Evolutionary conservation across 371 early-diverging fungal species (phyloP), one percentile per base, ranked within the genome.

Genomic region (Zychaea mexicana): DNA sequence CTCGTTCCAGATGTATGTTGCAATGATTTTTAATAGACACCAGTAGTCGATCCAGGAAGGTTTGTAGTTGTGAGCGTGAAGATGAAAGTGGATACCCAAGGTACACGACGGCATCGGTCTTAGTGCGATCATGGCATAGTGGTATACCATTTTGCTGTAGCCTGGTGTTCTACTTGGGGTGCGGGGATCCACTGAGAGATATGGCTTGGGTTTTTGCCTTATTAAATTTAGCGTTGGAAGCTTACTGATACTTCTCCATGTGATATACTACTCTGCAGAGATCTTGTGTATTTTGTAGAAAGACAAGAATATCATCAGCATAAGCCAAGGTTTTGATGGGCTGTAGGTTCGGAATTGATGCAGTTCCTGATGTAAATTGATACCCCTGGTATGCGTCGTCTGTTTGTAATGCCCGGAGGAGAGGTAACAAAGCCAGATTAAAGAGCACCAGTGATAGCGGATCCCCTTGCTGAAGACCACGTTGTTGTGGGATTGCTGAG

Each of bases 341-440:
- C 2, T 57, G 52, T 0, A 61, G 56, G 28, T 39, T 1, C 10
- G 46, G 33, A 12, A 60, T 1, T 7, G 21, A 26, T 52, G 17
- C 24, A 8, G n/a, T 9, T 2, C 12, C 5, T 2, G 32, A 38
- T 7, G n/a, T 8, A 30, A 24, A 17, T 47, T 31, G 59, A 46
- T 33, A 62, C 2, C 64, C 69, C 2, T 53, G 0, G 19, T 63
- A 26, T 0, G 12, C 19, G 8, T 52, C 36, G 13, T 57, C 21
- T 5, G 2, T 3, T 2, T 55, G 42, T 19, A 80, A 42, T 0
- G 57, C 7, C 0, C 67, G 59, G 0, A 80, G 33, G 0, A 77
- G 66, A 1, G 73, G 76, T 53, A 71, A 69, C 21, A 73, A 62
- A 24, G 71, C 77, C 10, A 77, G 49, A 45, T 71, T 77, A 60